Percentiles rank a stretch among this genome's conserved stretches.
Evolutionary conservation across 2,329 filamentous ascomycete species (phyloP).

Genomic region (Atkinsonella hypoxylon): DNA sequence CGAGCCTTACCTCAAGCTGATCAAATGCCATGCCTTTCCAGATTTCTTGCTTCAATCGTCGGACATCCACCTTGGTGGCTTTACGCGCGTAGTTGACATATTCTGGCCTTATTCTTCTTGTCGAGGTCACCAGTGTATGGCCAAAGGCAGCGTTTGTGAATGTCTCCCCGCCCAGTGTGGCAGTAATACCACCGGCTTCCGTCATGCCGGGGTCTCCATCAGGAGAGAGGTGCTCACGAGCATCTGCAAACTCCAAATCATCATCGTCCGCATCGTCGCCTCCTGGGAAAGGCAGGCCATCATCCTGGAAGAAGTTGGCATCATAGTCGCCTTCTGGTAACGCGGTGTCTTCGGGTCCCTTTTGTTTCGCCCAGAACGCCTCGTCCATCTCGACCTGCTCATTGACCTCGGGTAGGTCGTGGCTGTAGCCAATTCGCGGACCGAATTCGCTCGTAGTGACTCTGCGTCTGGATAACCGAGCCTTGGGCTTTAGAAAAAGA

Average conservation of each 20-base stretch:
- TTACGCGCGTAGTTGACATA: conserved; percentile 60
- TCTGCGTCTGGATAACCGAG: conserved; percentile 60
- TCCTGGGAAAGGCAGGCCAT: conserved; percentile 57
- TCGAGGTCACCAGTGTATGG: conserved; percentile 56
- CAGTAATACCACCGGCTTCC: conserved; percentile 36
- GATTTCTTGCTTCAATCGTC: conserved; percentile 56
- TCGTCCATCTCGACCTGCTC: conserved; percentile 78
- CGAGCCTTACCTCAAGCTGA: conserved; percentile 33
- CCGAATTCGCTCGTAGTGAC: conserved; percentile 31
- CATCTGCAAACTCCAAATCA: conserved; percentile 66
- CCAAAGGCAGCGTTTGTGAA: conserved; percentile 43
- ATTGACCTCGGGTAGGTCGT: conserved; percentile 34
- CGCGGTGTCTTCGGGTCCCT: conserved; percentile 47
- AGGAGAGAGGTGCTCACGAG: conserved; percentile 66
- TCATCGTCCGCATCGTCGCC: conserved; percentile 52
- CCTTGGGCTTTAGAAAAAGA: conserved; percentile 90
- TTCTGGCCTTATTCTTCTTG: conserved; percentile 49
- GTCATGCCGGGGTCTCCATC: conserved; percentile 37
- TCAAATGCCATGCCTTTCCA: conserved; percentile 56
- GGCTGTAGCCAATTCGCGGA: conserved; percentile 30
- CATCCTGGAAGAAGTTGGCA: conserved; percentile 94
- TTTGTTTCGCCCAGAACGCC: conserved; percentile 81
- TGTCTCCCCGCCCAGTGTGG: conserved; percentile 38
- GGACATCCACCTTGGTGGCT: conserved; percentile 60
- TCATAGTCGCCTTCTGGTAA: conserved; percentile 72